Evolutionary conservation across 2,329 filamentous ascomycete species (phyloP).

Genomic region (Mollisia scopiformis): DNA sequence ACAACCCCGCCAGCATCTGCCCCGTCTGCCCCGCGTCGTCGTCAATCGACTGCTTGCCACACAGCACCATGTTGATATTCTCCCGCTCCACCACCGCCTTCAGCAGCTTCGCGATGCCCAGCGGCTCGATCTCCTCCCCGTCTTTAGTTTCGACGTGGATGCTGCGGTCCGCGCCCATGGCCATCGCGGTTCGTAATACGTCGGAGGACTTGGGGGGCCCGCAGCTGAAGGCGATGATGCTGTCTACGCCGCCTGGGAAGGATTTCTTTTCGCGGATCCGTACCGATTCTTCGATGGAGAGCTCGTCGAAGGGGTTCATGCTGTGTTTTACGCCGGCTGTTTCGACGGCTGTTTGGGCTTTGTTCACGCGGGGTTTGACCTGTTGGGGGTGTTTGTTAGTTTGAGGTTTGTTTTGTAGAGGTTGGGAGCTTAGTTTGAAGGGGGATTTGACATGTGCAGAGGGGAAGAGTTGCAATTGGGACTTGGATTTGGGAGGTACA

Average conservation of each 20-base stretch:
- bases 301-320: constrained; percentile 99
- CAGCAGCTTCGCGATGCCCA: constrained; percentile 91
- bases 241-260: constrained; percentile 75
- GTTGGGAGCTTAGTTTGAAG: background rate
- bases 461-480: background rate
- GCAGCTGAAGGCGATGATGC: constrained; percentile 88
- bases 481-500: background rate
- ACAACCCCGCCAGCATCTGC: constrained; percentile 92
- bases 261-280: constrained; percentile 86
- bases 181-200: constrained; percentile 93
- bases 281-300: constrained; percentile 94
- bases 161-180: constrained; percentile 93
- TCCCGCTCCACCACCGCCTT: constrained; percentile 79
- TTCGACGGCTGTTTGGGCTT: constrained; percentile 61
- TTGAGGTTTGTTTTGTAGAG: background rate
- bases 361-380: constrained; percentile 72
- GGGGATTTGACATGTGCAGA: background rate
- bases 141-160: constrained; percentile 85
- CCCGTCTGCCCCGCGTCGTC: constrained; percentile 95
- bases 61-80: constrained; percentile 86
- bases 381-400: constrained; percentile 33
- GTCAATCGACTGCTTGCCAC: constrained; percentile 98
- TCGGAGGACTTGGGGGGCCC: constrained; percentile 88
- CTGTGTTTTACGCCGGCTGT: constrained; percentile 93
- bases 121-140: constrained; percentile 78